Conservation (phyloP, 208 protist genomes). For the Crithidia acanthocephali region DNA sequence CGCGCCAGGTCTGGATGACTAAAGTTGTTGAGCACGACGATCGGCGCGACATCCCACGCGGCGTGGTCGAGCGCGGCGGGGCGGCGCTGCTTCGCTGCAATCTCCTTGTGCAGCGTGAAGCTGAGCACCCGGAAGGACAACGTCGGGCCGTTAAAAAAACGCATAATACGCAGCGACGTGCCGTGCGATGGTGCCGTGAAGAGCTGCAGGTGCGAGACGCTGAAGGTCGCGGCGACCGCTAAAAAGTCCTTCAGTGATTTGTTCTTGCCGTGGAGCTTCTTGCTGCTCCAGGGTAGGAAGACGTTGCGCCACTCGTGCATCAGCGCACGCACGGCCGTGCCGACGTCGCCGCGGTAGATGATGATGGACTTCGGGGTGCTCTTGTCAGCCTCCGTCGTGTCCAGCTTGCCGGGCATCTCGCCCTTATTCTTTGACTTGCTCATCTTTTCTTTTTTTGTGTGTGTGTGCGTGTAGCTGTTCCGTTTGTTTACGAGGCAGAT, state of each 20-base stretch:
- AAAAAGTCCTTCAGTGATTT: conserved; percentile 92
- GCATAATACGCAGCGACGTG: conserved; percentile 90
- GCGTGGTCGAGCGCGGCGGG: conserved; percentile 54
- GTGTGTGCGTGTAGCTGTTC: too few relatives aligned
- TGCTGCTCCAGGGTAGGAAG: conserved; percentile 92
- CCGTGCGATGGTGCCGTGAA: conserved; percentile 85
- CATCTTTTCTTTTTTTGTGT: too few relatives aligned
- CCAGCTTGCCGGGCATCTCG: conserved; percentile 70
- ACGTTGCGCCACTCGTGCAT: conserved; percentile 93
- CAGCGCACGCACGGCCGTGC: conserved; percentile 71
- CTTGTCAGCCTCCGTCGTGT: conserved; percentile 91
- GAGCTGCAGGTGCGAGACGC: conserved; percentile 87
- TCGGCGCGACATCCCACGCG: conserved; percentile 85
- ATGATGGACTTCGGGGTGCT: conserved; percentile 91
- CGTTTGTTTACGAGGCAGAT: too few relatives aligned
- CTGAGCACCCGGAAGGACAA: conserved; percentile 88
- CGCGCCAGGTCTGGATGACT: conserved; percentile 64
- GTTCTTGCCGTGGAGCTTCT: conserved; percentile 89
- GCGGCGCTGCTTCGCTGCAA: conserved; percentile 77
- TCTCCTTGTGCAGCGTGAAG: conserved; percentile 87
- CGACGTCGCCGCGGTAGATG: conserved; percentile 90
- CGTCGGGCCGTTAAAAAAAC: conserved; percentile 91
- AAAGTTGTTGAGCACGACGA: conserved; percentile 94
- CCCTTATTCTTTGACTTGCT: conserved; percentile 23
- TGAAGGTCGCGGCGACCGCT: conserved; percentile 77